Evolutionary conservation across 106 monocot genomes (phyloP).

Genomic region (Alisma plantagoaquatica): DNA sequence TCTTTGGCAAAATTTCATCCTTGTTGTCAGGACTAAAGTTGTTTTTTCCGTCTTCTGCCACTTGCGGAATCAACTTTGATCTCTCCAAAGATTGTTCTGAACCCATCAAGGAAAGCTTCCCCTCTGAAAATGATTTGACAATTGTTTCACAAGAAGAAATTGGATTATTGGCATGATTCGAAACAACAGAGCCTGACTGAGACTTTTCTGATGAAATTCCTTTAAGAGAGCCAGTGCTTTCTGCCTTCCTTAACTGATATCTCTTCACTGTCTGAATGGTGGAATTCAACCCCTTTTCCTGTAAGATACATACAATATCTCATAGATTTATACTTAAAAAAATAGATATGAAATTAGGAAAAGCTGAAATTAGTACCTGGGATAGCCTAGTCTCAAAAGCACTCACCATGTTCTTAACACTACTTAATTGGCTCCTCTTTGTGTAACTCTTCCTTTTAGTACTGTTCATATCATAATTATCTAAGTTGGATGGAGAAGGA

Average conservation of each 20-base stretch:
- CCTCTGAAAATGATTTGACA: slow-evolving; percentile 44
- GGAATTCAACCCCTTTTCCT: slow-evolving; percentile 13
- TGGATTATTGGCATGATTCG: too few species aligned
- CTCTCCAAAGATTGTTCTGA: background rate
- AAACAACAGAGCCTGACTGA: too few species aligned
- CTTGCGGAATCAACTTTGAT: background rate
- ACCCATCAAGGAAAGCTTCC: slow-evolving; percentile 27
- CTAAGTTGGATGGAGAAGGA: slow-evolving; percentile 6
- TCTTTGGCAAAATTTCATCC: too few species aligned
- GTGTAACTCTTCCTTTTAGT: slow-evolving; percentile 5
- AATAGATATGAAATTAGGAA: too few species aligned
- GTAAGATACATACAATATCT: background rate
- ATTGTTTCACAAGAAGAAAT: slow-evolving; percentile 20
- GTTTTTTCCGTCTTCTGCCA: background rate
- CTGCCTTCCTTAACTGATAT: slow-evolving; percentile 8
- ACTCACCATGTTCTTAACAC: slow-evolving; percentile 41
- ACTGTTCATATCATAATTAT: background rate
- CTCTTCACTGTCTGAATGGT: slow-evolving; percentile 3
- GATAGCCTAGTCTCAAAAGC: slow-evolving; percentile 30
- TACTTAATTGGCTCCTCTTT: slow-evolving; percentile 8
- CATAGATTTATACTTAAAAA: too few species aligned
- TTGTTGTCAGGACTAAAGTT: too few species aligned
- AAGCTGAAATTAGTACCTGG: slow-evolving; percentile 27
- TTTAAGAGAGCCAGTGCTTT: slow-evolving; percentile 13
- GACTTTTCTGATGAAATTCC: slow-evolving; percentile 9